Evolutionary conservation across 805 yeast genomes (phyloP).

Genomic region (Lipomyces mesembrius): DNA sequence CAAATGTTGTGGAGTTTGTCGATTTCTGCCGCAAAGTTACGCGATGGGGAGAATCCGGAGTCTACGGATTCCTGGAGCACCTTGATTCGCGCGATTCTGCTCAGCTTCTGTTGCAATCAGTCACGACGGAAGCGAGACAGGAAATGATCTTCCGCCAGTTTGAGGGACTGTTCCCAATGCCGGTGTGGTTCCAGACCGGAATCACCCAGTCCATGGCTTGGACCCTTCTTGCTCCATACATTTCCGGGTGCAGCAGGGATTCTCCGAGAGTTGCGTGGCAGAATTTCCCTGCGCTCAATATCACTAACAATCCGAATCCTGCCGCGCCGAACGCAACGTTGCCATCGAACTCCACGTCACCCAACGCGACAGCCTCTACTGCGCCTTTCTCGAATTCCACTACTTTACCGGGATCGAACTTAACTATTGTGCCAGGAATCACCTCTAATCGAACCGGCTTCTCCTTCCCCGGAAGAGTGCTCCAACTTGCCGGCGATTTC

Average conservation of each 20-base stretch:
- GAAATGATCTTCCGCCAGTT: conserved; percentile 24
- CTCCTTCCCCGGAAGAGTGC: conserved; percentile 13
- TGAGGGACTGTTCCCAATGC: conserved; percentile 26
- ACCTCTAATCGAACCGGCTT: conserved; percentile 21
- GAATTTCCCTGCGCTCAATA: conserved; percentile 24
- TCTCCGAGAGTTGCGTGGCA: conserved; percentile 25
- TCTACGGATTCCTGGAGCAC: conserved; percentile 22
- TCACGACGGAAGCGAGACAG: conserved; percentile 27
- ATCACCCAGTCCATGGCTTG: conserved; percentile 26
- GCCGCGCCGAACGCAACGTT: conserved; percentile 2
- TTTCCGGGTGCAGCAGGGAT: conserved; percentile 13
- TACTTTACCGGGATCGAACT: not conserved
- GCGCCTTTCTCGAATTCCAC: not conserved
- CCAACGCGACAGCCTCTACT: no score
- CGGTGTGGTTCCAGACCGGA: conserved; percentile 23
- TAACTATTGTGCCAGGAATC: conserved; percentile 16
- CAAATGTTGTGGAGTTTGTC: conserved; percentile 16
- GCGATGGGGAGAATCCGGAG: conserved; percentile 23
- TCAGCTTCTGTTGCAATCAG: conserved; percentile 17
- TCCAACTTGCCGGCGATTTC: conserved; percentile 13
- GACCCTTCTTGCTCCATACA: conserved; percentile 25
- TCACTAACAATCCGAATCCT: conserved; percentile 17
- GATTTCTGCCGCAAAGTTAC: conserved; percentile 20
- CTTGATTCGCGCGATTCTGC: conserved; percentile 25
- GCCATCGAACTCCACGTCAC: not conserved